Evolutionary conservation across 306 rosid species (phyloP).

Genomic region (Vigna unguiculata): DNA sequence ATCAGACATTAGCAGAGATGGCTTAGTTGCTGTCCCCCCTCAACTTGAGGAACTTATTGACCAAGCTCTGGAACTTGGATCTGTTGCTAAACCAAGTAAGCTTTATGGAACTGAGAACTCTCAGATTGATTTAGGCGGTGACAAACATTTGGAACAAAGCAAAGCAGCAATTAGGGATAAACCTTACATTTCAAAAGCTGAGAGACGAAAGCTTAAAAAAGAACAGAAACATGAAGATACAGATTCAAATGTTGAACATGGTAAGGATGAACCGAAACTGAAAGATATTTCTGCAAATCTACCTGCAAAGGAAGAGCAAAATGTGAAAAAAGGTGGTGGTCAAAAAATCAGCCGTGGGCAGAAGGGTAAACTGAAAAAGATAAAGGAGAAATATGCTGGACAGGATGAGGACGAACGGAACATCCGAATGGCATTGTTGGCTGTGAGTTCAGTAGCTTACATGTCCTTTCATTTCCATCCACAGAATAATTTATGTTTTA

Average conservation of each 20-base stretch:
- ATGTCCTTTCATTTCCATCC: conserved; percentile 2
- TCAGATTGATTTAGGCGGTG: conserved; percentile 56
- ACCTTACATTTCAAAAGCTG: conserved; percentile 89
- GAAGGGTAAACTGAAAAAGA: conserved; percentile 85
- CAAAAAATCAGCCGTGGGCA: conserved; percentile 88
- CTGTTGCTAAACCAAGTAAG: conserved; percentile 62
- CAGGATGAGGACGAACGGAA: conserved; percentile 98
- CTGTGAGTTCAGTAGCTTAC: conserved; percentile 70
- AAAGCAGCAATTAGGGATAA: conserved; percentile 74
- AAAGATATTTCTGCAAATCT: conserved; percentile 50
- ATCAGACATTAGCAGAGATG: conserved; percentile 51
- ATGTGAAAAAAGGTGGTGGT: conserved; percentile 62
- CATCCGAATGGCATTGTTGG: conserved; percentile 94
- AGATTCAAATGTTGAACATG: conserved; percentile 59
- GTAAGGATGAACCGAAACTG: conserved; percentile 50
- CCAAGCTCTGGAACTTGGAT: conserved; percentile 93
- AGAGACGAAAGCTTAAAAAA: conserved; percentile 89
- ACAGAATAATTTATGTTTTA: background rate
- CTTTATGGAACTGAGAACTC: conserved; percentile 58
- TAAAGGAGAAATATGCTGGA: conserved; percentile 94
- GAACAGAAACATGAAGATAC: conserved; percentile 59
- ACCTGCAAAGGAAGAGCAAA: conserved; percentile 61
- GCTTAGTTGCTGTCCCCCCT: conserved; percentile 63
- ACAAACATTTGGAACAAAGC: conserved; percentile 57
- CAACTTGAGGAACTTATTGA: conserved; percentile 95